Percentiles rank a stretch among this genome's conserved stretches.
Conservation (phyloP, 768 basidiomycete genomes). For the Neoboletus magnificus region DNA sequence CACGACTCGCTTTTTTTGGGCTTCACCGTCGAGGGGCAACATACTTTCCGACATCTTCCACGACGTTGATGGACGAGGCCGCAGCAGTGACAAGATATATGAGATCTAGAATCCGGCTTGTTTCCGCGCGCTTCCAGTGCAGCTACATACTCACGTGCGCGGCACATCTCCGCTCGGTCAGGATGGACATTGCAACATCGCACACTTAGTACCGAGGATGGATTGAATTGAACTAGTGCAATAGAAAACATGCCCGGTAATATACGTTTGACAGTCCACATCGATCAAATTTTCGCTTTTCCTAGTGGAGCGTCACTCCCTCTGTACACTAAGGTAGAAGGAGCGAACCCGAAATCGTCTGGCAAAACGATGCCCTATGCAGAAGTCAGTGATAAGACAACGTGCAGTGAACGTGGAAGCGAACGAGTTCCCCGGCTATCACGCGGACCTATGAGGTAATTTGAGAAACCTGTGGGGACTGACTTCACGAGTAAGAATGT, state of each 20-base stretch:
- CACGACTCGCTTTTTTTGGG: slow-evolving; percentile 84
- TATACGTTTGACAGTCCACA: slow-evolving; percentile 4
- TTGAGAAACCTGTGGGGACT: slow-evolving; percentile 5
- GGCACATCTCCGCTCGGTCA: background rate
- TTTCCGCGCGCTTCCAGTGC: background rate
- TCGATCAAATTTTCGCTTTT: slow-evolving; percentile 56
- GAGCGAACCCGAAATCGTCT: slow-evolving; percentile 82
- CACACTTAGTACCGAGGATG: background rate
- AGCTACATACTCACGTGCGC: slow-evolving; percentile 21
- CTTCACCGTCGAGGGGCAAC: slow-evolving; percentile 68
- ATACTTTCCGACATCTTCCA: slow-evolving; percentile 40
- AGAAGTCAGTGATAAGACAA: slow-evolving; percentile 8
- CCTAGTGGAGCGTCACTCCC: slow-evolving; percentile 63
- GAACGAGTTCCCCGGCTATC: slow-evolving; percentile 77
- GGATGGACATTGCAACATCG: background rate
- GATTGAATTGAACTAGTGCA: background rate
- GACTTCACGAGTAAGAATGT: background rate
- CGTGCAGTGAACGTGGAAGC: slow-evolving; percentile 22
- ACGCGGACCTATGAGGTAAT: slow-evolving; percentile 61
- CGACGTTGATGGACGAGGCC: background rate
- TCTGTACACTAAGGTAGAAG: slow-evolving; percentile 77
- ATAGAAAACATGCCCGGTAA: slow-evolving; percentile 8
- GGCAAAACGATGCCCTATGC: slow-evolving; percentile 60
- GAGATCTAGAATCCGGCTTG: background rate
- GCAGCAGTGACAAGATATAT: background rate